Evolutionary conservation across 1,139 yeast genomes (phyloP).

Genomic region (Yamadazyma diddensiae): DNA sequence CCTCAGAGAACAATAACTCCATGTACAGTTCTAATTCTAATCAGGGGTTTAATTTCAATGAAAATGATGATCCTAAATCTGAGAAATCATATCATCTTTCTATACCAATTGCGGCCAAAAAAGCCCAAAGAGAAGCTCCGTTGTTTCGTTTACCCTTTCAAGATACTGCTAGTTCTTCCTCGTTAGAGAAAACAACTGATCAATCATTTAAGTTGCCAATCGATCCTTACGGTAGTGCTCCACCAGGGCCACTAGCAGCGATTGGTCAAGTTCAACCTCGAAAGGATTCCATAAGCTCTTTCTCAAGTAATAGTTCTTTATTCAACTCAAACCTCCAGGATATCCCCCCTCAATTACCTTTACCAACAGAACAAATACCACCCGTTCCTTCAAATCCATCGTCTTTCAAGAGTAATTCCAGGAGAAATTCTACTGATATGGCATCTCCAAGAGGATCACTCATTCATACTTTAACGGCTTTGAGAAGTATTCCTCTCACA

Average conservation of each 20-base stretch:
- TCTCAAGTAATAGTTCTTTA: constrained; percentile 26
- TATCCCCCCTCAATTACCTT: constrained; percentile 54
- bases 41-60: not conserved
- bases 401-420: constrained; percentile 32
- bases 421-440: constrained; percentile 38
- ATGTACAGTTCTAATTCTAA: not conserved
- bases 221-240: constrained; percentile 16
- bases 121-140: constrained; percentile 35
- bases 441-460: constrained; percentile 44
- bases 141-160: constrained; percentile 67
- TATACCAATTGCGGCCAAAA: constrained; percentile 22
- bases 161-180: constrained; percentile 23
- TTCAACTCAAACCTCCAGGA: constrained; percentile 36
- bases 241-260: no score
- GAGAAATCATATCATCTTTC: constrained; percentile 19
- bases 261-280: constrained; percentile 12
- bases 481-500: constrained; percentile 38
- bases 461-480: constrained; percentile 40
- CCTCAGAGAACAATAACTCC: constrained; percentile 4
- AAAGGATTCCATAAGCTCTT: constrained; percentile 30
- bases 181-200: constrained; percentile 7
- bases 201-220: constrained; percentile 12
- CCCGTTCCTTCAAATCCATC: constrained; percentile 37
- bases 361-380: constrained; percentile 54
- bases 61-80: not conserved